Base-by-base conservation (phyloP, 139 green algal genomes). In the Chlorella vulgaris region DNA sequence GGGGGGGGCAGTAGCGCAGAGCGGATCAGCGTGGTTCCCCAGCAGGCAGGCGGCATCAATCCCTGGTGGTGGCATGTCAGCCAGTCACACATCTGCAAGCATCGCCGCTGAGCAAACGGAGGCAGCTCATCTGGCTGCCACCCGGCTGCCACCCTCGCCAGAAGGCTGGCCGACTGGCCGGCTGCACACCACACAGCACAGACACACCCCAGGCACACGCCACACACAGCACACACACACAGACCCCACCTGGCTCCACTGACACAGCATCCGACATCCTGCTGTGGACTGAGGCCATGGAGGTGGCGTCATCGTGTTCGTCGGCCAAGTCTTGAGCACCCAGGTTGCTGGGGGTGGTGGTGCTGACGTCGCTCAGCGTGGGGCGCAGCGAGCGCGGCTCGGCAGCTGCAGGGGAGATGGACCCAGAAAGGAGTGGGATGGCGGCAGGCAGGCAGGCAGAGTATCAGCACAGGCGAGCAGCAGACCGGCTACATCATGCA, bases 281-380 rank as follows among this genome's bases (percentile, higher is more conserved):
- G 70, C 70, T 65, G 70, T 47, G 40, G 19, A 47, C 70, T 8
- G 47, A 42, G 31, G 47, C 43, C 31, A 47, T 47, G 10, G 70
- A 47, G 50, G 70, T 19, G 13, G 10, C 39, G n/a, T 60, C 69
- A 28, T 60, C 65, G 35, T 26, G 5, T 6, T 31, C 65, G 1
- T 33, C 65, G 35, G 28, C 65, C 19, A 3, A 8, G 62, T 8
- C 62, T 7, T 6, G n/a, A 5, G 1, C 69, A 33, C 47, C 47
- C 4, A 39, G 39, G 42, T 13, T 39, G 74, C 38, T 80, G 47
- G 60, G 36, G 50, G 60, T 43, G 19, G 26, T 18, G 18, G 42
- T 81, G 58, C 39, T 68, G 5, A 78, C 67, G 38, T 76, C 50
- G 76, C 67, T 82, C 31, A 82, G 66, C 5, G 60, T 43, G 33